Evolutionary conservation across 2,329 filamentous ascomycete genomes (phyloP).

Genomic region (Tricladium varicosporioides): DNA sequence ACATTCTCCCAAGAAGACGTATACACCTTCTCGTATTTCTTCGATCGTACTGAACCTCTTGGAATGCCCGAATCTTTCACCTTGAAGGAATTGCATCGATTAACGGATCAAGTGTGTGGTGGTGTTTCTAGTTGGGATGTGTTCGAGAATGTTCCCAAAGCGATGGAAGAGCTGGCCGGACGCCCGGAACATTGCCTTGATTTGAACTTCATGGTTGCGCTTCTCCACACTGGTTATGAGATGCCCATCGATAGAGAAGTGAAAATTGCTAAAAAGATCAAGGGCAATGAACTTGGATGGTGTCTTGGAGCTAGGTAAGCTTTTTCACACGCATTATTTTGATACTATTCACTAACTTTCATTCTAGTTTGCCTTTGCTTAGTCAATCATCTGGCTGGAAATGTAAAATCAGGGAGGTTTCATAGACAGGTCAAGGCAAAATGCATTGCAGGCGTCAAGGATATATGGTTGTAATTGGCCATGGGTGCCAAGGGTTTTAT

Average conservation of each 20-base stretch:
- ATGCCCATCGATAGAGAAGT: constrained; percentile 97
- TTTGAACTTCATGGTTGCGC: constrained; percentile 91
- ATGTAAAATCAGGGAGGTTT: constrained; percentile 78
- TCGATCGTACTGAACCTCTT: constrained; percentile 86
- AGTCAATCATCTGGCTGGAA: constrained; percentile 83
- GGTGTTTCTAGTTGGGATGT: constrained; percentile 76
- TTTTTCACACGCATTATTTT: not conserved
- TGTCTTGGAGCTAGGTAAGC: constrained; percentile 91
- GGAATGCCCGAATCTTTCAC: constrained; percentile 99
- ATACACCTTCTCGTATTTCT: constrained; percentile 98
- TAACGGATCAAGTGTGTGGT: constrained; percentile 80
- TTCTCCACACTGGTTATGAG: constrained; percentile 94
- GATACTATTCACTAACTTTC: constrained; percentile 36
- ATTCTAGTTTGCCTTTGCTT: constrained; percentile 73
- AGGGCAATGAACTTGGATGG: constrained; percentile 95
- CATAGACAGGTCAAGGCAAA: constrained; percentile 41
- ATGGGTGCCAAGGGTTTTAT: constrained; percentile 7
- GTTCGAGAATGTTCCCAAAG: constrained; percentile 73
- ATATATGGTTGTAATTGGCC: constrained; percentile 13
- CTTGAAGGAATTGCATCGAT: constrained; percentile 81
- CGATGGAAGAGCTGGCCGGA: constrained; percentile 74
- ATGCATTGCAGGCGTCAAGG: constrained; percentile 28
- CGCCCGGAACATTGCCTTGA: constrained; percentile 92
- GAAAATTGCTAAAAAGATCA: constrained; percentile 98
- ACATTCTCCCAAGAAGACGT: constrained; percentile 90